These are phyloP conservation scores for Leccinum broughii DNA, from an alignment of 768 basidiomycete genomes.

Conservation along the genomic window DNA sequence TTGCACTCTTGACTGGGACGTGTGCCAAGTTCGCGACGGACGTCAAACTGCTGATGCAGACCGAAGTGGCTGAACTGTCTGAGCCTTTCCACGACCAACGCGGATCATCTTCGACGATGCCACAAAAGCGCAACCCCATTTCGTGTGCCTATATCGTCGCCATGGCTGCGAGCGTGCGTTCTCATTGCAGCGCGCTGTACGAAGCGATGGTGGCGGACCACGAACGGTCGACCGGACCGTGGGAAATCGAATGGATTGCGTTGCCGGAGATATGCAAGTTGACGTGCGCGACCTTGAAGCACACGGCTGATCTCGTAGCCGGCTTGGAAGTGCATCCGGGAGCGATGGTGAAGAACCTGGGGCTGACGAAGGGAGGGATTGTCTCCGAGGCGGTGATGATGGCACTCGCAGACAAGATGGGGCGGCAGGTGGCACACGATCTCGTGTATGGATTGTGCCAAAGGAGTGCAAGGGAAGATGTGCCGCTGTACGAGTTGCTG, in stretches of 20 bases:
- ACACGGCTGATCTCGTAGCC: conserved; percentile 37
- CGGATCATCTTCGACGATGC: conserved; percentile 51
- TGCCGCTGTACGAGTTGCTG: conserved; percentile 36
- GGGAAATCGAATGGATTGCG: conserved; percentile 53
- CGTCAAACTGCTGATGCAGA: conserved; percentile 48
- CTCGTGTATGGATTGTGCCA: conserved; percentile 45
- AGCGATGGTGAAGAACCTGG: conserved; percentile 42
- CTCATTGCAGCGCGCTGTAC: conserved; percentile 40
- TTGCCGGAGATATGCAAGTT: conserved; percentile 46
- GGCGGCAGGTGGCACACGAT: conserved; percentile 48
- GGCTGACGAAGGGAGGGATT: conserved; percentile 40
- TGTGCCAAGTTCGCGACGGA: conserved; percentile 48
- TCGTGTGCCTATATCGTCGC: conserved; percentile 46
- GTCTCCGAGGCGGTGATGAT: conserved; percentile 51
- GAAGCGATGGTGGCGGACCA: conserved; percentile 52
- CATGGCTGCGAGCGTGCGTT: conserved; percentile 42
- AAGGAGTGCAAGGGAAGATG: conserved; percentile 25
- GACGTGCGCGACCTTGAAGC: conserved; percentile 40
- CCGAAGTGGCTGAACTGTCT: conserved; percentile 45
- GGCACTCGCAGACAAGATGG: conserved; percentile 42
- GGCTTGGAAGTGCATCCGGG: conserved; percentile 43
- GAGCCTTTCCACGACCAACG: conserved; percentile 46
- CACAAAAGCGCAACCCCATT: conserved; percentile 51
- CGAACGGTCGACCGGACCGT: conserved; percentile 48
- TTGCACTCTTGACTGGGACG: conserved; percentile 44